Base-by-base conservation (phyloP, 805 yeast species). In the Ogataea neopini region DNA sequence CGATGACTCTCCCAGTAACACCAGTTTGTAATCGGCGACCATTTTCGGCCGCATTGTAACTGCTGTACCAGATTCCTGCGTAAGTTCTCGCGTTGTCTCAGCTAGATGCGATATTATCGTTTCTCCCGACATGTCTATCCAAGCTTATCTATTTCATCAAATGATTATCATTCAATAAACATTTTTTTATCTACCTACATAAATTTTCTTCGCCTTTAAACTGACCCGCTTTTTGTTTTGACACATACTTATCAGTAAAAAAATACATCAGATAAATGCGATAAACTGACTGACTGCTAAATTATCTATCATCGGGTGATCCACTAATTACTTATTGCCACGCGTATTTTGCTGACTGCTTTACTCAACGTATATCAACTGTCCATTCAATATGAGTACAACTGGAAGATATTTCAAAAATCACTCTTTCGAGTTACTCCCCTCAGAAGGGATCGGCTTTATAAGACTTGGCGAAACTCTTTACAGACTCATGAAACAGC, bases 1-100 rank as follows among this genome's bases (percentile, higher is more conserved):
- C 0, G 82, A 75, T 6, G 83, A 75, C 54, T 80, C 84, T 13
- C 84, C 73, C 6, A 69, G 63, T 57, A 52, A 70, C 1, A 68
- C 72, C 18, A 67, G 47, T 40, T 69, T 69, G 39, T 64, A 54
- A 38, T 69, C 72, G 1, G 70, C 70, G 3, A 52, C 52, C 41
- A 58, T 54, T 2, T 51, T 45, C 2, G 70, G 70, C 15, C 10
- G 18, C 15, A 18, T 19, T 14, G 18, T 20, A 3, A 19, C 20
- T 8, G 19, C 9, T 14, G 29, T 5, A 11, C n/a, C 4, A 8
- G 26, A 11, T 19, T 28, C 32, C 5, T 14, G 11, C 15, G 36
- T 7, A 5, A 32, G 25, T 14, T 17, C 18, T 32, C 23, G 14
- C n/a, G 23, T 17, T 17, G 20, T 19, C 6, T 17, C 23, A 23